Evolutionary conservation across 306 rosid genomes (phyloP).

Genomic region (Pterocarpus santalinus): DNA sequence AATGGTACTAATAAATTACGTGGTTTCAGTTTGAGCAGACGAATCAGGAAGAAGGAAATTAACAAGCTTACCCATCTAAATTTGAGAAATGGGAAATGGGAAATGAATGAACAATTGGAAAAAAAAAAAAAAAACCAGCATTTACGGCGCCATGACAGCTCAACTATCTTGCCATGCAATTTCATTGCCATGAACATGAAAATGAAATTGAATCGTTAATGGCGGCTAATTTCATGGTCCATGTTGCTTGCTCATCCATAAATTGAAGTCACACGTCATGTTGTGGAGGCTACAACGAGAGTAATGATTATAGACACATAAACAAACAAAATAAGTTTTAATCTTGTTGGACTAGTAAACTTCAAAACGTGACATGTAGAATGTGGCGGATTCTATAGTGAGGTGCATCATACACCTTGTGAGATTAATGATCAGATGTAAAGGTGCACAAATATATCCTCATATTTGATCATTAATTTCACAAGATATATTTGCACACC

Average conservation of each 20-base stretch:
- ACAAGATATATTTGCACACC: too few relatives aligned
- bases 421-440: too few relatives aligned
- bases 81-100: not conserved
- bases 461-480: too few relatives aligned
- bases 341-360: constrained; percentile 23
- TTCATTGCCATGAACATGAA: constrained; percentile 26
- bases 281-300: not conserved
- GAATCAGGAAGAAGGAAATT: not conserved
- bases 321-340: constrained; percentile 23
- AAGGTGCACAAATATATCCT: too few relatives aligned
- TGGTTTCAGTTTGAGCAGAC: constrained; percentile 8
- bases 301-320: not conserved
- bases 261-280: not conserved
- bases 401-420: too few relatives aligned
- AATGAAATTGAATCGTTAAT: constrained; percentile 9
- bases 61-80: not conserved
- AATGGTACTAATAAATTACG: not conserved
- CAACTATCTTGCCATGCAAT: constrained; percentile 17
- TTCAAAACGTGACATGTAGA: constrained; percentile 29
- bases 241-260: not conserved
- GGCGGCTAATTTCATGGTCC: constrained; percentile 13
- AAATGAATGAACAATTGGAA: not conserved
- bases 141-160: constrained; percentile 40
- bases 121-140: not conserved
- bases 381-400: too few relatives aligned